These are phyloP conservation scores for Aegilops speltoides DNA, from an alignment of 176 grass and related monocot genomes.

Conservation along the genomic window DNA sequence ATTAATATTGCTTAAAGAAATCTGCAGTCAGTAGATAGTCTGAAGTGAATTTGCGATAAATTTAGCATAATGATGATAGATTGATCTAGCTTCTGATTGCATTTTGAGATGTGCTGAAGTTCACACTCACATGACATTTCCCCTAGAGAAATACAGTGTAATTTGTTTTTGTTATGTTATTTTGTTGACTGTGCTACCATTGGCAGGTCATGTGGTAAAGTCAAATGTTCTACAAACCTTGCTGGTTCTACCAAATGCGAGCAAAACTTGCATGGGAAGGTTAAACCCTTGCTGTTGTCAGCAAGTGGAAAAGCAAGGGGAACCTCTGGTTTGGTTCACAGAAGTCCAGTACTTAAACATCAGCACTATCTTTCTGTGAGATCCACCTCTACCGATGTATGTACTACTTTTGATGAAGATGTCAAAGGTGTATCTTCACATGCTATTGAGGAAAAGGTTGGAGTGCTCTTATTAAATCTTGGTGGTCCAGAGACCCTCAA, in stretches of 20 bases:
- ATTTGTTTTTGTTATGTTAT: background rate
- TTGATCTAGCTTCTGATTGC: background rate
- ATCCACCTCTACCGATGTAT: slow-evolving; percentile 38
- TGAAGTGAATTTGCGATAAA: background rate
- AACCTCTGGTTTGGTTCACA: slow-evolving; percentile 26
- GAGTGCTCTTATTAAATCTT: slow-evolving; percentile 93
- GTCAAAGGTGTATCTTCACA: slow-evolving; percentile 16
- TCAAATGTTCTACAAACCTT: background rate
- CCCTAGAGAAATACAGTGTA: background rate
- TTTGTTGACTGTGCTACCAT: slow-evolving; percentile 7
- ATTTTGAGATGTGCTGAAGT: background rate
- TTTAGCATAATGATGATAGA: background rate
- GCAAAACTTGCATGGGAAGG: slow-evolving; percentile 2
- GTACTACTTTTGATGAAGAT: slow-evolving; percentile 33
- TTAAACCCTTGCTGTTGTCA: slow-evolving; percentile 29
- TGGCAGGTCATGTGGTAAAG: slow-evolving; percentile 32
- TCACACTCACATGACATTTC: background rate
- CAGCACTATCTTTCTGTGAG: slow-evolving; percentile 15
- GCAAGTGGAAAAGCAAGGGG: background rate
- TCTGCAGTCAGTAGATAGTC: background rate
- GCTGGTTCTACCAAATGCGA: background rate
- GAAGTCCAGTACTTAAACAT: slow-evolving; percentile 23
- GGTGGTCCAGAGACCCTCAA: slow-evolving; percentile 88
- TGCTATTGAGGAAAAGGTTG: slow-evolving; percentile 60
- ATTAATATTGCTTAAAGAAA: background rate